Percentiles rank a stretch among this genome's conserved stretches.
Conservation (phyloP, 164 flowering plant species). For the Umbilicus rupestris region DNA sequence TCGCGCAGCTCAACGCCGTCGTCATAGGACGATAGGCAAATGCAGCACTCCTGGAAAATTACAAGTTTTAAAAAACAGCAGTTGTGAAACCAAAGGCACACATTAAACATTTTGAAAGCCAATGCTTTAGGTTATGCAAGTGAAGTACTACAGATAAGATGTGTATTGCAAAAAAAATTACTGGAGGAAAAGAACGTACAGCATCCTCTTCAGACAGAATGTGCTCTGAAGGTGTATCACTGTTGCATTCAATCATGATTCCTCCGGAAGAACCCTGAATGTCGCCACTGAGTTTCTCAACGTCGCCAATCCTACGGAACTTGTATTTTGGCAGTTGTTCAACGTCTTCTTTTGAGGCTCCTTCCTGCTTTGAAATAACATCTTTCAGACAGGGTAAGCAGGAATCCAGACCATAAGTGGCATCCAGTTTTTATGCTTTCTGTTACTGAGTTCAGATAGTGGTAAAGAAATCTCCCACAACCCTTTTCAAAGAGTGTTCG, state of each 20-base stretch:
- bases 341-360: slow-evolving; percentile 45
- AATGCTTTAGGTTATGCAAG: no score
- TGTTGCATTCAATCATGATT: slow-evolving; percentile 36
- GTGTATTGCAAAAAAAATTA: no score
- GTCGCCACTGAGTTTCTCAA: slow-evolving; percentile 26
- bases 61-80: background rate
- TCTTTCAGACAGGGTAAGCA: background rate
- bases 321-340: slow-evolving; percentile 35
- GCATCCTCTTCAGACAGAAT: slow-evolving; percentile 35
- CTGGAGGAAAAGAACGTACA: slow-evolving; percentile 16
- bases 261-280: slow-evolving; percentile 28
- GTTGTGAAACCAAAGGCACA: no score
- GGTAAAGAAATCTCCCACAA: no score
- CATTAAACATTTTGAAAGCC: no score
- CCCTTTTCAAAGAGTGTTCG: no score
- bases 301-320: slow-evolving; percentile 18
- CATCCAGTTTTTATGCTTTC: no score
- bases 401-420: no score
- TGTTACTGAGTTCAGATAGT: no score
- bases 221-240: slow-evolving; percentile 32
- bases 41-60: slow-evolving; percentile 41
- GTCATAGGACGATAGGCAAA: slow-evolving; percentile 42
- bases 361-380: slow-evolving; percentile 29
- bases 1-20: slow-evolving; percentile 43
- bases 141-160: no score